These are phyloP conservation scores for Thalassiosira oceanica DNA, from an alignment of 352 stramenopile genomes.

Conservation along the genomic window DNA sequence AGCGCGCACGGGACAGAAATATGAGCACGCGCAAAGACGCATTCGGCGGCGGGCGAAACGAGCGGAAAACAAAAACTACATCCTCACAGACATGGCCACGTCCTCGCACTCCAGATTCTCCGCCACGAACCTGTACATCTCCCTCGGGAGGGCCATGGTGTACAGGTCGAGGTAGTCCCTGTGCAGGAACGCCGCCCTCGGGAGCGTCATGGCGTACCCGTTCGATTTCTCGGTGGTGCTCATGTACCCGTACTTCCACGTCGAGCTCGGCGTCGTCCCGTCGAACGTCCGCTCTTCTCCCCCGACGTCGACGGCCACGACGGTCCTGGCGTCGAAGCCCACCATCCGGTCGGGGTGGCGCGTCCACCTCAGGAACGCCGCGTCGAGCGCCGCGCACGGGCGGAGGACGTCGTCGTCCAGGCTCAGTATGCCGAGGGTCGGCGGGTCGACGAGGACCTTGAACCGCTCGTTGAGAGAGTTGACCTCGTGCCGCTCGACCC, in stretches of 20 bases:
- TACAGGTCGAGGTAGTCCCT: conserved; percentile 74
- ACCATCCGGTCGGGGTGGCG: conserved; percentile 70
- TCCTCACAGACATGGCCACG: conserved; percentile 78
- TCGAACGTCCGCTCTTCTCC: background rate
- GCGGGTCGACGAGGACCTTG: conserved; percentile 42
- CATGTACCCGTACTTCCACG: conserved; percentile 2
- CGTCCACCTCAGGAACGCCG: conserved; percentile 74
- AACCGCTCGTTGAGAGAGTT: conserved; percentile 80
- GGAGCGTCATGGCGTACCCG: conserved; percentile 67
- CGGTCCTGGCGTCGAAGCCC: conserved; percentile 69
- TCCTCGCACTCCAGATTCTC: conserved; percentile 78
- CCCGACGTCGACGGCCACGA: conserved; percentile 43
- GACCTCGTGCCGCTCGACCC: conserved; percentile 62
- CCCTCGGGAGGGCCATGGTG: conserved; percentile 45
- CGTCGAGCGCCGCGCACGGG: conserved; percentile 72
- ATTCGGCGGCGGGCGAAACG: too few species aligned
- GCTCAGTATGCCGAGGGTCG: conserved; percentile 74
- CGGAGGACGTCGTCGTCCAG: conserved; percentile 78
- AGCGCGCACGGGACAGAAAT: too few species aligned
- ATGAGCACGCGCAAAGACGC: too few species aligned
- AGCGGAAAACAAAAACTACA: too few species aligned
- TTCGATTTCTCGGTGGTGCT: background rate
- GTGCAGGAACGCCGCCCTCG: conserved; percentile 67
- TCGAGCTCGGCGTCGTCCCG: background rate
- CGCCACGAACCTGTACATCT: conserved; percentile 55